These are phyloP conservation scores for Phytopythium helicoides DNA, from an alignment of 352 stramenopile genomes.

Conservation along the genomic window DNA sequence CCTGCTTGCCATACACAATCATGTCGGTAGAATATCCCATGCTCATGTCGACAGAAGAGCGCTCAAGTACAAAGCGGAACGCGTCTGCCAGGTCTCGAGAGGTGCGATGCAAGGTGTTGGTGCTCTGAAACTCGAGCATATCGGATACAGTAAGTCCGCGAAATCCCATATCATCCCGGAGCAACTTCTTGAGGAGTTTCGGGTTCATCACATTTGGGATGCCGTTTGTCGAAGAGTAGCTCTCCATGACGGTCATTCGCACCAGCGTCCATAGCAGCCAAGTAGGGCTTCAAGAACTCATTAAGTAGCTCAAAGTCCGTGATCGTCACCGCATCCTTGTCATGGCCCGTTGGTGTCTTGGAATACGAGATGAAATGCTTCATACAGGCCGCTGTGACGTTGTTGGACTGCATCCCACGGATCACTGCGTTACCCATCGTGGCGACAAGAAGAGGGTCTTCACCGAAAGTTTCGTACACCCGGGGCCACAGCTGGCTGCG, in stretches of 20 bases:
- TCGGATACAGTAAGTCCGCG: slow-evolving; percentile 83
- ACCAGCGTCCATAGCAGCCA: slow-evolving; percentile 63
- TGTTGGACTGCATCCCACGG: slow-evolving; percentile 69
- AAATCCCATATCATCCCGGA: slow-evolving; percentile 77
- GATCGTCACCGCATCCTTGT: slow-evolving; percentile 69
- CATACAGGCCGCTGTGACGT: slow-evolving; percentile 68
- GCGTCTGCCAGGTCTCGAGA: slow-evolving; percentile 29
- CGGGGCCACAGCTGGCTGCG: slow-evolving; percentile 84
- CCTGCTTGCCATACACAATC: slow-evolving; percentile 41
- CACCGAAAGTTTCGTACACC: slow-evolving; percentile 91
- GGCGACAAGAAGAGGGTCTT: slow-evolving; percentile 77
- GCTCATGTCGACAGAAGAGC: slow-evolving; percentile 83
- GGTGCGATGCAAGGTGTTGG: slow-evolving; percentile 38
- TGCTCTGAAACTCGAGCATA: slow-evolving; percentile 84
- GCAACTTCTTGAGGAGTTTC: slow-evolving; percentile 59
- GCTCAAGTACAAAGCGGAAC: slow-evolving; percentile 40
- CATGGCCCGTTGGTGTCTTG: slow-evolving; percentile 63
- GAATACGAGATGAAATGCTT: slow-evolving; percentile 88
- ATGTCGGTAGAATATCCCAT: slow-evolving; percentile 64
- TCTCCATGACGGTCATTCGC: slow-evolving; percentile 90
- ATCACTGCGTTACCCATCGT: slow-evolving; percentile 69
- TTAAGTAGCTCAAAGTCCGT: slow-evolving; percentile 73
- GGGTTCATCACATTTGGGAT: slow-evolving; percentile 78
- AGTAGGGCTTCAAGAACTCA: slow-evolving; percentile 74
- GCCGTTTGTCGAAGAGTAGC: slow-evolving; percentile 87